A percentile compares a stretch with the other conserved stretches of the same genome.
Conservation (phyloP, 805 yeast genomes). For the Pichia deserticola region DNA sequence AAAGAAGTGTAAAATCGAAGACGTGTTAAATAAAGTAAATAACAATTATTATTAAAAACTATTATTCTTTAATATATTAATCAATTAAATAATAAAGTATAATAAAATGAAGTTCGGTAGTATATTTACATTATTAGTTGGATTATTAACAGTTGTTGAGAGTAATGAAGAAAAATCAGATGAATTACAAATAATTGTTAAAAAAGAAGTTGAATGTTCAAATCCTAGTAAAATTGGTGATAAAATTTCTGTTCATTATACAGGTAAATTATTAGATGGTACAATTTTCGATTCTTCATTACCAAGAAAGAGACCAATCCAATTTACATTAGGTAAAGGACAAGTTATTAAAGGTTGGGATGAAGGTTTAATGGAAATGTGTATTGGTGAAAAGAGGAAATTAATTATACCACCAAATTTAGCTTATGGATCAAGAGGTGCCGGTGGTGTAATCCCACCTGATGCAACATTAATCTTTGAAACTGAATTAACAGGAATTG, state of each 20-base stretch:
- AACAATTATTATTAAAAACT: too few relatives aligned
- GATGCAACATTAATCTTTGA: conserved; percentile 62
- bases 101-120: neutral
- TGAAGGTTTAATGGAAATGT: conserved; percentile 73
- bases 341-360: conserved; percentile 91
- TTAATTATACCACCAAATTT: conserved; percentile 71
- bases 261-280: conserved; percentile 63
- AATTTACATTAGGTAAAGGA: conserved; percentile 68
- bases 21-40: too few relatives aligned
- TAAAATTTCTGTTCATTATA: conserved; percentile 66
- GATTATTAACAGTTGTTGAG: neutral
- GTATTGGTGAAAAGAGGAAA: conserved; percentile 80
- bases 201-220: conserved; percentile 46
- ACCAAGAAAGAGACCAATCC: conserved; percentile 56
- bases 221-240: conserved; percentile 61
- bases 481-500: conserved; percentile 55
- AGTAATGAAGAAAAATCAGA: neutral
- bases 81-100: too few relatives aligned
- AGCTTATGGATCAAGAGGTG: conserved; percentile 72
- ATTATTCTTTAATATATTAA: too few relatives aligned
- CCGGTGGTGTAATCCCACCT: conserved; percentile 65
- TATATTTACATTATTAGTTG: neutral
- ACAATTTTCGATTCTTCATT: conserved; percentile 69
- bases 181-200: conserved; percentile 26
- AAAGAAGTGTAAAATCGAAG: too few relatives aligned